phyloP scores from a whole-genome alignment of 805 yeast genomes.

The Candida alai region DNA sequence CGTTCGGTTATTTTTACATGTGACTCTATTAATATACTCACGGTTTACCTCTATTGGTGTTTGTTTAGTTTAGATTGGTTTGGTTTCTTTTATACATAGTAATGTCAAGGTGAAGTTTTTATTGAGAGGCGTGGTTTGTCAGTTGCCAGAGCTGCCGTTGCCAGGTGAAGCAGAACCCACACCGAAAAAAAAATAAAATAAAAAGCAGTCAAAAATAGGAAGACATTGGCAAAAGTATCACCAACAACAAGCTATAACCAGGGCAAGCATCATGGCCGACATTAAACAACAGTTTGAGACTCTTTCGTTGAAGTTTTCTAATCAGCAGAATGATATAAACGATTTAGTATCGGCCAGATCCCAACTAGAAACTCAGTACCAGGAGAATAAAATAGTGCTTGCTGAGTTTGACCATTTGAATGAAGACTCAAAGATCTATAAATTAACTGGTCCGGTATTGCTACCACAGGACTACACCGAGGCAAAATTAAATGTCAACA shows the following conservation, averaged over 20 bases:
- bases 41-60: neutral
- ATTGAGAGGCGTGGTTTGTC: too few relatives aligned
- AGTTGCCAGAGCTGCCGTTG: too few relatives aligned
- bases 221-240: neutral
- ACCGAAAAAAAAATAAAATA: neutral
- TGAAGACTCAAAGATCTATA: conserved; percentile 74
- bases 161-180: neutral
- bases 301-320: conserved; percentile 42
- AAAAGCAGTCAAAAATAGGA: neutral
- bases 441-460: conserved; percentile 87
- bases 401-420: conserved; percentile 67
- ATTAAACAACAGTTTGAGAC: conserved; percentile 36
- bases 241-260: neutral
- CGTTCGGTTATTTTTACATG: too few relatives aligned
- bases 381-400: conserved; percentile 87
- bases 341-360: conserved; percentile 72
- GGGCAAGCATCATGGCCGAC: conserved; percentile 24
- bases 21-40: too few relatives aligned
- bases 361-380: conserved; percentile 86
- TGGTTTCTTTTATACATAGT: neutral
- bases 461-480: conserved; percentile 84
- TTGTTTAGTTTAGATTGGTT: conserved; percentile 1
- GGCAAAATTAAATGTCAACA: conserved; percentile 78
- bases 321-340: conserved; percentile 43
- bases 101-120: neutral